Percentiles rank a stretch among this genome's conserved stretches.
These are phyloP conservation scores for Ramalina intermedia DNA, from an alignment of 495 filamentous ascomycete genomes.

Conservation along the genomic window DNA sequence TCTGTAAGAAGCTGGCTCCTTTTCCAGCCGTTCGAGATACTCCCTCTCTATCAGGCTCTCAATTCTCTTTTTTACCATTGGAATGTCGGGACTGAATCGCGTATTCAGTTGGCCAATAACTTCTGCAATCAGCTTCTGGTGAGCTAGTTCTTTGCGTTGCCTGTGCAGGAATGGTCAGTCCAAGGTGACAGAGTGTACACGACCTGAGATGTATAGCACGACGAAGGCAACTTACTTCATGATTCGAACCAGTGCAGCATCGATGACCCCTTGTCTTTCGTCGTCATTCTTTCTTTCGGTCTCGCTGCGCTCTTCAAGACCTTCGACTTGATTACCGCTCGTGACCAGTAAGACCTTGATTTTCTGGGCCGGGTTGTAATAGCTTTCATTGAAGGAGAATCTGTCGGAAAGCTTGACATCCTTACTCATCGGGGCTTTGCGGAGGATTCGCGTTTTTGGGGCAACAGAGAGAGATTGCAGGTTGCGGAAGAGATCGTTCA, in stretches of 20 bases:
- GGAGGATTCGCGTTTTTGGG: conserved; percentile 65
- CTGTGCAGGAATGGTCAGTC: conserved; percentile 28
- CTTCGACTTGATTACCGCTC: conserved; percentile 68
- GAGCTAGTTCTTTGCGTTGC: conserved; percentile 72
- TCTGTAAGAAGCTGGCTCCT: conserved; percentile 51
- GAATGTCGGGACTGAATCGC: conserved; percentile 80
- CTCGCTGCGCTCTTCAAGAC: conserved; percentile 63
- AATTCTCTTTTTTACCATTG: conserved; percentile 86
- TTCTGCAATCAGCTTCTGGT: conserved; percentile 72
- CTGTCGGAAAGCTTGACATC: conserved; percentile 63
- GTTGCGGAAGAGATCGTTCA: conserved; percentile 62
- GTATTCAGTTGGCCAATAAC: conserved; percentile 62
- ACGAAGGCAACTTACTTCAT: conserved; percentile 62
- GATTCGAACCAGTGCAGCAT: conserved; percentile 82
- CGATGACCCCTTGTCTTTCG: conserved; percentile 59
- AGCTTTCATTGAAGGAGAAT: conserved; percentile 77
- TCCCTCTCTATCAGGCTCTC: conserved; percentile 86
- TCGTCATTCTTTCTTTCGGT: conserved; percentile 83
- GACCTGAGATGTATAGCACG: background rate
- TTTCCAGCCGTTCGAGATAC: conserved; percentile 79
- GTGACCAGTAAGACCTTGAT: conserved; percentile 72
- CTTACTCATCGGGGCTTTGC: conserved; percentile 74
- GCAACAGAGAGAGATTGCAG: conserved; percentile 77
- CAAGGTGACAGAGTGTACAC: background rate
- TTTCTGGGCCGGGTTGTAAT: conserved; percentile 65